Base-by-base conservation (phyloP, 257 asterid species). In the Dorcoceras hygrometricum region DNA sequence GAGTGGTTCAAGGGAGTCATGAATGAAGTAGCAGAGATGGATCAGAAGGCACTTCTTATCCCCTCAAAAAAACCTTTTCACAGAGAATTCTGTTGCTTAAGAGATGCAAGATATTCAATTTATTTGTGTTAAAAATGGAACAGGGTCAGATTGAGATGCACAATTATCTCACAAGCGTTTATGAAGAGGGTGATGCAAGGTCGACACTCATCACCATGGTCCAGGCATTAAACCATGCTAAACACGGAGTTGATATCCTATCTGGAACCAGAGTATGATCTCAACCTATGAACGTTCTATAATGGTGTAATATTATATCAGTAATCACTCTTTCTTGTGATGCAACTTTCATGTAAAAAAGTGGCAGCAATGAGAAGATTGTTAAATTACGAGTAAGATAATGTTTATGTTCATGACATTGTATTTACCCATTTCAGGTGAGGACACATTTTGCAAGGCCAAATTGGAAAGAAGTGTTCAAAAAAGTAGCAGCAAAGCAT, bases 1-100 rank as follows among this genome's bases (percentile, higher is more conserved):
- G 98, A 91, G 77, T 91, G 98, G 98, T 91, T 91, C 77, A 91
- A 91, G 77, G 96, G 91, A 59, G 96, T 91, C 62, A 91, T 91
- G 95, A 78, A 87, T 79, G 96, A 91, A 82, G 76, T 89, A 39
- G 96, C 98, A 26, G 98, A 87, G 80, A 81, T 91, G 87, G 98
- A 91, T 82, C 87, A 82, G 71, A 87, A 91, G 83, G 96, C 87
- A 78, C 59, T 66, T 54, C 53, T 59, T 31, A 55, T 61, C 64
- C 29, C 56, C 56, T 28, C 22, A 20, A 9, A 68, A 60, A 51
- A 57, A 53, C 12, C 14, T 53, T 62, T 34, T 26, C 34, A 16
- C 27, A 16, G 4, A 10, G 51, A 28, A 3, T 10, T 14, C 6
- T 31, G 27, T 32, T 62, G 36, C 29, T 32, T 19, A 51, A 62